Evolutionary conservation across 2,329 filamentous ascomycete genomes (phyloP).

Genomic region (Botrytis pseudocinerea): DNA sequence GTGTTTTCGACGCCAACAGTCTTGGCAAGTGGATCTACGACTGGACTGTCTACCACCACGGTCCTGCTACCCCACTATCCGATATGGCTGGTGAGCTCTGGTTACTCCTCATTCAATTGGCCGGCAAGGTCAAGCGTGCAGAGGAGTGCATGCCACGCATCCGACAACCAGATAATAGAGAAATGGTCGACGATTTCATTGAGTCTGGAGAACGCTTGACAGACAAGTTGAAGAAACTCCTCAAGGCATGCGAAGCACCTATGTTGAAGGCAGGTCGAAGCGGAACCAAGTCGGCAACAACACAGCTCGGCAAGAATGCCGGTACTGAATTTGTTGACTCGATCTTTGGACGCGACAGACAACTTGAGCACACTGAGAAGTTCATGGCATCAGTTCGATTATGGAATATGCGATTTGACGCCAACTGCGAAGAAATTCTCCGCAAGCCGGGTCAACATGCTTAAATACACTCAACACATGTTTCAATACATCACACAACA

Average conservation of each 20-base stretch:
- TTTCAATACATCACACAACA: constrained; percentile 6
- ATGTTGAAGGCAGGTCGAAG: constrained; percentile 92
- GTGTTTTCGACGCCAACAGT: constrained; percentile 96
- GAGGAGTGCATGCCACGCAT: constrained; percentile 76
- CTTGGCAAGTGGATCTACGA: constrained; percentile 99
- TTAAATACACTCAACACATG: constrained; percentile 28
- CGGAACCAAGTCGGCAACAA: constrained; percentile 57
- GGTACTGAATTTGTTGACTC: constrained; percentile 95
- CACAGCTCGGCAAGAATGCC: constrained; percentile 84
- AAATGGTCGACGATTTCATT: constrained; percentile 88
- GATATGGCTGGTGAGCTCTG: constrained; percentile 94
- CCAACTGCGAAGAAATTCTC: constrained; percentile 91
- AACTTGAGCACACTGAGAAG: constrained; percentile 86
- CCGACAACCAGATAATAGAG: constrained; percentile 68
- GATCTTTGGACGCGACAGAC: constrained; percentile 88
- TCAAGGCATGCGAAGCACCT: constrained; percentile 88
- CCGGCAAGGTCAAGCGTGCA: constrained; percentile 89
- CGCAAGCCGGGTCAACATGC: constrained; percentile 49
- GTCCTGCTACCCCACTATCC: constrained; percentile 77
- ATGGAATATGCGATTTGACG: constrained; percentile 93
- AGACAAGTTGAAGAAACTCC: constrained; percentile 78
- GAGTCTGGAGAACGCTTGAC: constrained; percentile 84
- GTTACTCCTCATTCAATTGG: constrained; percentile 90
- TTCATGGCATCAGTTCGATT: constrained; percentile 68
- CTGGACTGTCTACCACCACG: constrained; percentile 93